These are phyloP conservation scores for Dactylellina leptospora DNA, from an alignment of 2,329 filamentous ascomycete genomes.

Conservation along the genomic window DNA sequence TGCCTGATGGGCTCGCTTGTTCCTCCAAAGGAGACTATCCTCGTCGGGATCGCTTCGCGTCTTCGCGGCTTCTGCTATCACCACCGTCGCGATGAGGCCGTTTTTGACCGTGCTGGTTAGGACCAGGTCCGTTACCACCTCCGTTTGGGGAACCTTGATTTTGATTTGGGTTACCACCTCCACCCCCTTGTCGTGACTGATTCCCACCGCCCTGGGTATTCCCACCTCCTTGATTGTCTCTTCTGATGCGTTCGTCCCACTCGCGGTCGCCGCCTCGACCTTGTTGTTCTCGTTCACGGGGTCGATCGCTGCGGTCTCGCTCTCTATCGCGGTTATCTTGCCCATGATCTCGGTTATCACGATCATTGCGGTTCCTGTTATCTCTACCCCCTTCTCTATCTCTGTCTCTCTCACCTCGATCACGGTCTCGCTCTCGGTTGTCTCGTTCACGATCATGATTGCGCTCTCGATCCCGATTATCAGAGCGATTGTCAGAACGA, in stretches of 20 bases:
- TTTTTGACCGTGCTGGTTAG: conserved; percentile 43
- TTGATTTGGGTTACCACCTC: background rate
- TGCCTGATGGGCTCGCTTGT: background rate
- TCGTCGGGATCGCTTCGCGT: conserved; percentile 45
- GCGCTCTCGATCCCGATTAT: conserved; percentile 23
- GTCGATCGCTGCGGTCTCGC: conserved; percentile 35
- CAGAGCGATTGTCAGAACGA: conserved; percentile 6
- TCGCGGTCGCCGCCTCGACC: conserved; percentile 18
- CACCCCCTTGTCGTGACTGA: conserved; percentile 15
- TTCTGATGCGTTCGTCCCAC: conserved; percentile 30
- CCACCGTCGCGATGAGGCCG: conserved; percentile 48
- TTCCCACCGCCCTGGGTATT: conserved; percentile 37
- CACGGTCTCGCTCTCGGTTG: conserved; percentile 32
- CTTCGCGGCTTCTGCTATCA: conserved; percentile 42
- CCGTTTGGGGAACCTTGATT: conserved; percentile 16
- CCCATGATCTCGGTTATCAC: conserved; percentile 21
- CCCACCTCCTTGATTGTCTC: conserved; percentile 21
- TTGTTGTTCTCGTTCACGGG: conserved; percentile 17
- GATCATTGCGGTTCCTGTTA: conserved; percentile 16
- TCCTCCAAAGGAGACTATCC: conserved; percentile 35
- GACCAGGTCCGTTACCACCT: conserved; percentile 14
- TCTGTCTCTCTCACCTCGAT: conserved; percentile 17
- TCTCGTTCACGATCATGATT: conserved; percentile 42
- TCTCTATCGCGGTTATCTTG: conserved; percentile 34
- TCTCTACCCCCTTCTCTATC: conserved; percentile 35